phyloP scores from a whole-genome alignment of 805 yeast species.

The Starmerella kuoi region DNA sequence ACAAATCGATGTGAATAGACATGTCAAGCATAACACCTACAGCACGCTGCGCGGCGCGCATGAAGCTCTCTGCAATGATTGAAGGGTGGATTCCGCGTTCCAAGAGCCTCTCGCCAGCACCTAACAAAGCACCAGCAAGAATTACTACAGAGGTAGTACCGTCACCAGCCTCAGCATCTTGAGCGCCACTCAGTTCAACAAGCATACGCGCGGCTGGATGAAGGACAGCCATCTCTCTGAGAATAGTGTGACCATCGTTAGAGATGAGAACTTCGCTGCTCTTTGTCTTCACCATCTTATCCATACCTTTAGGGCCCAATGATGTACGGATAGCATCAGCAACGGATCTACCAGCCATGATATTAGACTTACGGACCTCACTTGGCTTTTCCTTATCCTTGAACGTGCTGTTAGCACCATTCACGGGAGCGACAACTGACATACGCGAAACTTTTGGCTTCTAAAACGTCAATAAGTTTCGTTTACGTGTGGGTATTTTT shows the following conservation, averaged over 20 bases:
- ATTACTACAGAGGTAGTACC: conserved; percentile 98
- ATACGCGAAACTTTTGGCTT: not conserved
- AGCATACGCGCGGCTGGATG: conserved; percentile 98
- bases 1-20: conserved; percentile 68
- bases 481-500: conserved; percentile 1
- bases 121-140: conserved; percentile 82
- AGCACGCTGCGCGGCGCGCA: conserved; percentile 72
- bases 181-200: conserved; percentile 96
- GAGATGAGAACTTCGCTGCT: conserved; percentile 87
- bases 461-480: not conserved
- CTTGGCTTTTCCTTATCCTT: conserved; percentile 89
- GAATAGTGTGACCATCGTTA: conserved; percentile 95
- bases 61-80: conserved; percentile 84
- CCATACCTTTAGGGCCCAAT: conserved; percentile 98
- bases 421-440: conserved; percentile 7
- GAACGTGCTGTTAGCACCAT: conserved; percentile 58
- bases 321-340: conserved; percentile 93
- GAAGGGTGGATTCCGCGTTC: conserved; percentile 90
- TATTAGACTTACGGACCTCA: conserved; percentile 81
- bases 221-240: conserved; percentile 93
- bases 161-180: conserved; percentile 98
- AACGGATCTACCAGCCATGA: conserved; percentile 85
- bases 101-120: conserved; percentile 86
- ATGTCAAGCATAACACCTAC: conserved; percentile 72
- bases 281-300: conserved; percentile 87